Base-by-base conservation (phyloP, 2,329 filamentous ascomycete species). In the Epicoccum sorghinum region DNA sequence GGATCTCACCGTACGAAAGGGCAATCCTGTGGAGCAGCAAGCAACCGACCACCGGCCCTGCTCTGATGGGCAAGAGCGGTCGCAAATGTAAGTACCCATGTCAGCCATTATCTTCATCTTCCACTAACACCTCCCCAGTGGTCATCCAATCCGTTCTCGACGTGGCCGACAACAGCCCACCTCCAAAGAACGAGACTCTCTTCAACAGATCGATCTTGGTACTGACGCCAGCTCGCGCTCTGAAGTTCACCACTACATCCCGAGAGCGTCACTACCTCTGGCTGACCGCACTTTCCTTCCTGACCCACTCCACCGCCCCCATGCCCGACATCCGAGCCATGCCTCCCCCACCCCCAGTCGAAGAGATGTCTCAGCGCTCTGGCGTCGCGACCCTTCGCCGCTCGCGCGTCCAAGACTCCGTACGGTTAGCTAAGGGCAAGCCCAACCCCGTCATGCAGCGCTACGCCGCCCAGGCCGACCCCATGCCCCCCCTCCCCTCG, bases 1-100 rank as follows among this genome's bases (percentile, higher is more conserved):
- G 95, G 95, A 84, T 99, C 59, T 95, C 93, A 14, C 95, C 95
- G 3, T 98, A 99, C 70, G 95, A 99, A 76, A 84, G 93, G 59
- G 89, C 93, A 10, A 93, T 99, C 56, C 90, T 99, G 75, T 99
- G 95, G 95, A 97, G 93, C 75, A 96, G 89, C 81, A 97, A 96
- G 80, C 95, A 99, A 76, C 95, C 95, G 13, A 91, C 88, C 8
- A 91, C 88, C 64, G 92, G 93, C 29, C 89, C 86, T 66, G 93
- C 93, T 29, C 77, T 99, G 74, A 83, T 98, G 81, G 95, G 95
- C 62, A 99, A 98, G 80, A 89, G 89, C 70, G 95, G 95, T 49
- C 88, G 95, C 65, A 99, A 98, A 78, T 78, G 93, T 96, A 83
- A 87, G 92, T 23, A 7, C 0, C 18, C 22, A 40, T 6, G 12